Conservation (phyloP, 1,284 basidiomycete species). For the Phellinidium pouzarii region DNA sequence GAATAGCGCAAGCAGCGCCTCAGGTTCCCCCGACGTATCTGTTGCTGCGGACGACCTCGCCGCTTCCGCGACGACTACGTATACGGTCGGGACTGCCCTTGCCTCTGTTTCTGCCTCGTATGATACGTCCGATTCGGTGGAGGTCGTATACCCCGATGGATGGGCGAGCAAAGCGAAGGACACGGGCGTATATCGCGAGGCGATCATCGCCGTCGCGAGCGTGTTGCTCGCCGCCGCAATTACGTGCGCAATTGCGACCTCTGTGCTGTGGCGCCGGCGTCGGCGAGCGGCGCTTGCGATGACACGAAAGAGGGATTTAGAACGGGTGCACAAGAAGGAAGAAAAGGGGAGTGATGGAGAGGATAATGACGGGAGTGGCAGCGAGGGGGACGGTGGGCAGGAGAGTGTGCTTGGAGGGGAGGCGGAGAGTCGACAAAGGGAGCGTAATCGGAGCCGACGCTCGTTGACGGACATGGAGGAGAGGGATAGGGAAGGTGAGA, state of each 20-base stretch:
- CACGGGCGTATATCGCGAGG: constrained; percentile 24
- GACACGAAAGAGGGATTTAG: constrained; percentile 32
- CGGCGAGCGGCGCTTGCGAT: constrained; percentile 21
- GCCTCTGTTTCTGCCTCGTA: background rate
- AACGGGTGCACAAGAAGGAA: constrained; percentile 28
- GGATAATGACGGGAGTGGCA: constrained; percentile 30
- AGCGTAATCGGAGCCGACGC: constrained; percentile 33
- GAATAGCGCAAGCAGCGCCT: background rate
- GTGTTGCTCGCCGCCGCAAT: constrained; percentile 53
- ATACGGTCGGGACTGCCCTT: too few species aligned
- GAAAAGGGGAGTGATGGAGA: constrained; percentile 22
- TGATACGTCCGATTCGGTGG: background rate
- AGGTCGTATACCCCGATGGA: constrained; percentile 44
- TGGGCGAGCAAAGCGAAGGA: constrained; percentile 34
- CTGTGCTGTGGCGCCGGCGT: constrained; percentile 50
- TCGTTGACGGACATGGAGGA: constrained; percentile 27
- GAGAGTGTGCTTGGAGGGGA: constrained; percentile 33
- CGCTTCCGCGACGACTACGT: background rate
- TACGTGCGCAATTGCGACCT: constrained; percentile 46
- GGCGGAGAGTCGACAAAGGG: constrained; percentile 21
- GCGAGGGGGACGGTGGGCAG: constrained; percentile 44
- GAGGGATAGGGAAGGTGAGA: constrained; percentile 31
- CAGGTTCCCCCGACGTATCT: background rate
- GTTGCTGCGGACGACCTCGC: background rate
- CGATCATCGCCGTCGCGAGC: constrained; percentile 52